Conservation (phyloP, 495 filamentous ascomycete genomes). For the Saxispiralis lemnorum region DNA sequence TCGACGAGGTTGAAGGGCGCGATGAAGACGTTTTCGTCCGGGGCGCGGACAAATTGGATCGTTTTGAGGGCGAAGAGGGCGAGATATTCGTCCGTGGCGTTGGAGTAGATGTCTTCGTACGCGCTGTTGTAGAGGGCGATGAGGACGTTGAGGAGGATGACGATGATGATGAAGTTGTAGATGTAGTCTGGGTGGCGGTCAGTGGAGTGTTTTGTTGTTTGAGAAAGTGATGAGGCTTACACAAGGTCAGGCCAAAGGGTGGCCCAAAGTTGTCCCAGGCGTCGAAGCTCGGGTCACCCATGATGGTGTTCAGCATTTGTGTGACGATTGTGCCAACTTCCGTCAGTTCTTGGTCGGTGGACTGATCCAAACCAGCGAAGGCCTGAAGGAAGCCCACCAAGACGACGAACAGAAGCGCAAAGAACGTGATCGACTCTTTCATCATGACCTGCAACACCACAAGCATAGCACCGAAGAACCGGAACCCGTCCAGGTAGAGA, state of each 20-base stretch:
- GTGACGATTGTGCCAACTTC: slow-evolving; percentile 59
- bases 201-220: too few species aligned
- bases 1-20: slow-evolving; percentile 86
- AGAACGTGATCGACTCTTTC: slow-evolving; percentile 96
- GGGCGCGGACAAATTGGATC: slow-evolving; percentile 86
- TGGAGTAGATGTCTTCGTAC: slow-evolving; percentile 88
- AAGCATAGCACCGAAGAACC: slow-evolving; percentile 95
- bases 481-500: slow-evolving; percentile 77
- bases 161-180: slow-evolving; percentile 95
- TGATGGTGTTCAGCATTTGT: slow-evolving; percentile 75
- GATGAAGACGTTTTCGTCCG: slow-evolving; percentile 96
- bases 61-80: slow-evolving; percentile 76
- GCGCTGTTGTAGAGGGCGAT: slow-evolving; percentile 94
- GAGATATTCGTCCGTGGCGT: slow-evolving; percentile 88
- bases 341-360: slow-evolving; percentile 36
- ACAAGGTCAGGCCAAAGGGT: slow-evolving; percentile 75
- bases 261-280: slow-evolving; percentile 63
- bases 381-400: slow-evolving; percentile 83
- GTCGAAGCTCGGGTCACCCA: slow-evolving; percentile 78
- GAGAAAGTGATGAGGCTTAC: too few species aligned
- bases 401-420: slow-evolving; percentile 75
- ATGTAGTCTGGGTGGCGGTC: slow-evolving; percentile 42
- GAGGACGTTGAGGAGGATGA: slow-evolving; percentile 72
- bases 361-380: slow-evolving; percentile 82
- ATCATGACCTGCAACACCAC: slow-evolving; percentile 98